Evolutionary conservation across 805 yeast genomes (phyloP).

Genomic region (Saturnispora diversa): DNA sequence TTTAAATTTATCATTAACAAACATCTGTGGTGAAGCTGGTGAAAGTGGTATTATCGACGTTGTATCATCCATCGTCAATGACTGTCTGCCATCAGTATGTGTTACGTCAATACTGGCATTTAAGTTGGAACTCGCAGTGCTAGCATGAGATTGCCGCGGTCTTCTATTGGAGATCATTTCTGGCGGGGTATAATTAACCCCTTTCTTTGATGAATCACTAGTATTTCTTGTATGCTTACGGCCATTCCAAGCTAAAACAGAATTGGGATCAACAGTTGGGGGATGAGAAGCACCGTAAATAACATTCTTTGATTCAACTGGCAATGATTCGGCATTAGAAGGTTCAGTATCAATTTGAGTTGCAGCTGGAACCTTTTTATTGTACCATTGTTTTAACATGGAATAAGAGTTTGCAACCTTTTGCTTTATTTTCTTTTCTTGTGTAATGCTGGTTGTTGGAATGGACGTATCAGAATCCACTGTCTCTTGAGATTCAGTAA

Average conservation of each 20-base stretch:
- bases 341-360: neutral
- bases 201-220: conserved; percentile 8
- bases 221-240: neutral
- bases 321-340: neutral
- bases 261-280: neutral
- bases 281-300: conserved; percentile 4
- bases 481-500: conserved; percentile 2
- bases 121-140: neutral
- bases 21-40: conserved; percentile 22
- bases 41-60: conserved; percentile 4
- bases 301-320: neutral
- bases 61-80: conserved; percentile 5
- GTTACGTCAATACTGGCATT: conserved; percentile 2
- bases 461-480: neutral
- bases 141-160: conserved; percentile 5
- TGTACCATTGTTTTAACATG: conserved; percentile 65
- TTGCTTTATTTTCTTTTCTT: conserved; percentile 11
- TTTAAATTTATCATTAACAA: conserved; percentile 21
- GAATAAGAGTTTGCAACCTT: conserved; percentile 40
- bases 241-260: neutral
- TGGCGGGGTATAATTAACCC: conserved; percentile 35
- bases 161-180: conserved; percentile 63
- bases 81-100: conserved; percentile 2
- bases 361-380: conserved; percentile 23
- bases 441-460: neutral